phyloP scores from a whole-genome alignment of 2,329 filamentous ascomycete genomes.

The Trichoderma polysporum region DNA sequence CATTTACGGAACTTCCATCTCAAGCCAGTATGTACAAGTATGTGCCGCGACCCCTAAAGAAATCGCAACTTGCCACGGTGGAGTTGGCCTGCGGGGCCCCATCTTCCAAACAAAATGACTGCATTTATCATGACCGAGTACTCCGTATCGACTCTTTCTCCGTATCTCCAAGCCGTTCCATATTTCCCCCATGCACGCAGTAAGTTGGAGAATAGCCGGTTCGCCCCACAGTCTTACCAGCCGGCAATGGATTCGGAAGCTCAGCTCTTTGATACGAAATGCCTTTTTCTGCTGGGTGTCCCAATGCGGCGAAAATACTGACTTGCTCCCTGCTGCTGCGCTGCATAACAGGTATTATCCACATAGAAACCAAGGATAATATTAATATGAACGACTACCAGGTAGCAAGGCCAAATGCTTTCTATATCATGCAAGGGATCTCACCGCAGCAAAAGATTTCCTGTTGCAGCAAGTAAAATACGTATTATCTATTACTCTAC shows the following conservation, averaged over 20 bases:
- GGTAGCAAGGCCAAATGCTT: too few relatives aligned
- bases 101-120: background rate
- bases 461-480: too few relatives aligned
- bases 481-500: too few relatives aligned
- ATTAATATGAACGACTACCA: background rate
- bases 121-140: background rate
- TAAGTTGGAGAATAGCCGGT: background rate
- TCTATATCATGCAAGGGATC: too few relatives aligned
- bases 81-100: background rate
- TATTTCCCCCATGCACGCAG: background rate
- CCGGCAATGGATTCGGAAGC: slow-evolving; percentile 14
- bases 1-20: background rate
- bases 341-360: background rate
- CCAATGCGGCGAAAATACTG: background rate
- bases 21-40: background rate
- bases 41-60: background rate
- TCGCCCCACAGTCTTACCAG: background rate
- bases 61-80: background rate
- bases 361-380: background rate
- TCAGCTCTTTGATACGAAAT: background rate
- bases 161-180: background rate
- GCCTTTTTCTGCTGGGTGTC: background rate
- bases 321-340: background rate
- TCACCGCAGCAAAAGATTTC: too few relatives aligned
- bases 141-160: background rate